phyloP scores from a whole-genome alignment of 1,284 basidiomycete species.

The Cryptococcus jaspeensis region DNA sequence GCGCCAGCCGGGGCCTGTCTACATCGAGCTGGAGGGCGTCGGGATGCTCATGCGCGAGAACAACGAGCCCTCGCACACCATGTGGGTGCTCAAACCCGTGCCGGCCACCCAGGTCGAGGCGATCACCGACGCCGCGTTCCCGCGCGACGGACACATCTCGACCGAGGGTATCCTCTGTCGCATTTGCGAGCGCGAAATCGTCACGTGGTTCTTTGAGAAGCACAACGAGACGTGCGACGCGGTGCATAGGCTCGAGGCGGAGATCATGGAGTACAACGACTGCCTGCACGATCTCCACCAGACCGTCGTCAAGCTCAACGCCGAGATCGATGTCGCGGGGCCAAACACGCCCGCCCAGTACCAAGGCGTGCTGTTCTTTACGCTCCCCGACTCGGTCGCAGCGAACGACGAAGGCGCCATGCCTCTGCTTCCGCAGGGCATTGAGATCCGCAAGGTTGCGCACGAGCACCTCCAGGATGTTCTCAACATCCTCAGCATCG shows the following conservation, averaged over 20 bases:
- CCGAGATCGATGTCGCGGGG: constrained; percentile 55
- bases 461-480: constrained; percentile 74
- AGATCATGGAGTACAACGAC: constrained; percentile 92
- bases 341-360: constrained; percentile 66
- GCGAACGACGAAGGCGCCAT: constrained; percentile 16
- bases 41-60: constrained; percentile 98
- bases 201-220: constrained; percentile 99
- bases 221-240: constrained; percentile 99
- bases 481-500: constrained; percentile 76
- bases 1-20: constrained; percentile 57
- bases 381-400: constrained; percentile 33
- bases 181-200: constrained; percentile 95
- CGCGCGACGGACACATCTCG: constrained; percentile 71
- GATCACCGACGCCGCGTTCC: constrained; percentile 57
- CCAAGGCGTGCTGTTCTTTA: constrained; percentile 78
- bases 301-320: constrained; percentile 71
- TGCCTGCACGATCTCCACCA: constrained; percentile 80
- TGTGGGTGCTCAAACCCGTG: constrained; percentile 97
- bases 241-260: constrained; percentile 92
- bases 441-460: constrained; percentile 77
- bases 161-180: constrained; percentile 90
- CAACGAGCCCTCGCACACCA: constrained; percentile 86
- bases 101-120: constrained; percentile 51
- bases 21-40: constrained; percentile 92
- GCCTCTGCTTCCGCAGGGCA: constrained; percentile 55